Evolutionary conservation across 129 eudicot genomes (phyloP).

Genomic region (Arctium minus): DNA sequence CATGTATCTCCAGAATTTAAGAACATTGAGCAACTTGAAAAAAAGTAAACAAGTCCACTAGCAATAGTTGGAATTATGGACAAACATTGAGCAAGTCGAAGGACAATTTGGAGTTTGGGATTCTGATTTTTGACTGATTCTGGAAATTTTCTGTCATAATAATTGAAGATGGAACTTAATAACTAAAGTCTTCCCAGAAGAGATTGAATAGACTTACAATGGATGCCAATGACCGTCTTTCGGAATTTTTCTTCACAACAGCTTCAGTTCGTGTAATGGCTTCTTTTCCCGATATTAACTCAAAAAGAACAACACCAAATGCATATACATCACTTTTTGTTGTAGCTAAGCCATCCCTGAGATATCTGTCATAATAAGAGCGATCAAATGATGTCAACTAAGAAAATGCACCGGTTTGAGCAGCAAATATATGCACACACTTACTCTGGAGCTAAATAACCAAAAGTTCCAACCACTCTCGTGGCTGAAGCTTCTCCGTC

Average conservation of each 20-base stretch:
- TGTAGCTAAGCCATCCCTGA: constrained; percentile 82
- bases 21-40: no score
- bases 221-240: constrained; percentile 77
- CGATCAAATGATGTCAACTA: background rate
- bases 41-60: no score
- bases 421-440: constrained; percentile 21
- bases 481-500: constrained; percentile 85
- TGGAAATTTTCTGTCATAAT: no score
- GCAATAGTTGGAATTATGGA: no score
- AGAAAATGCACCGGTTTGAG: background rate
- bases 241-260: constrained; percentile 43
- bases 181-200: background rate
- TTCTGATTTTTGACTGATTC: no score
- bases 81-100: no score
- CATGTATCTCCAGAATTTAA: no score
- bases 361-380: constrained; percentile 47
- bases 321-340: constrained; percentile 90
- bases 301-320: constrained; percentile 90
- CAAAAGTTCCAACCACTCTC: constrained; percentile 93
- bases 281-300: constrained; percentile 83
- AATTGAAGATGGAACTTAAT: background rate
- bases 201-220: constrained; percentile 53
- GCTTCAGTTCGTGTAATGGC: constrained; percentile 80
- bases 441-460: constrained; percentile 98
- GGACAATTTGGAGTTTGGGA: no score